phyloP scores from a whole-genome alignment of 768 basidiomycete genomes.

The Udeniomyces megalosporus region DNA sequence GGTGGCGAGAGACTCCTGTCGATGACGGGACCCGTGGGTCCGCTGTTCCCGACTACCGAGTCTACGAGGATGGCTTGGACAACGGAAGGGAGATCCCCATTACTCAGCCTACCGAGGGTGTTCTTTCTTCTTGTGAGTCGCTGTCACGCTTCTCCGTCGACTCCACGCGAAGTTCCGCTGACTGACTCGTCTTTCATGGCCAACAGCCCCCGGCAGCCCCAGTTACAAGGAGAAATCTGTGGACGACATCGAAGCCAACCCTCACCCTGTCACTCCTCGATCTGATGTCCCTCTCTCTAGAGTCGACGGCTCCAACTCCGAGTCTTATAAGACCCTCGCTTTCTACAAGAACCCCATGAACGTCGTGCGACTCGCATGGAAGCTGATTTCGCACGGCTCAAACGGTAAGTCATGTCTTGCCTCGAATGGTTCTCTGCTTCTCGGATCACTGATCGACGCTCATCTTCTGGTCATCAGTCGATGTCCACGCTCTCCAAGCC shows the following conservation, averaged over 20 bases:
- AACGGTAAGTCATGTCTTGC: too few species aligned
- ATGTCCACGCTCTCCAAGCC: conserved; percentile 26
- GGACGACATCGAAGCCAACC: not conserved
- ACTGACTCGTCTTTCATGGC: not conserved
- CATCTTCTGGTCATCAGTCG: conserved; percentile 22
- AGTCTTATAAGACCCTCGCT: too few species aligned
- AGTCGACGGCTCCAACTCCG: not conserved
- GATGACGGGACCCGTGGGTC: conserved; percentile 21
- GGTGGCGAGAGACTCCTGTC: conserved; percentile 28
- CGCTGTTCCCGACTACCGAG: conserved; percentile 29
- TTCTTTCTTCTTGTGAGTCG: not conserved
- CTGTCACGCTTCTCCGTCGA: not conserved
- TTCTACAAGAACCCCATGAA: too few species aligned
- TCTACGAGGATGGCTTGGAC: conserved; percentile 10
- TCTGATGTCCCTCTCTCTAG: not conserved
- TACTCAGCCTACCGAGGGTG: not conserved
- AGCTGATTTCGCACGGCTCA: too few species aligned
- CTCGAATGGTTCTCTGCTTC: too few species aligned
- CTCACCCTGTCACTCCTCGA: not conserved
- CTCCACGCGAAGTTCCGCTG: not conserved
- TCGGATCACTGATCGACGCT: too few species aligned
- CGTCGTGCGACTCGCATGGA: too few species aligned
- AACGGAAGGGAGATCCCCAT: not conserved
- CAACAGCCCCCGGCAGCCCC: not conserved
- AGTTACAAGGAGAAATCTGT: conserved; percentile 1